A percentile compares a stretch with the other conserved stretches of the same genome.
Evolutionary conservation across 768 basidiomycete genomes (phyloP).

Genomic region (Porphyrellus cyaneotinctus): DNA sequence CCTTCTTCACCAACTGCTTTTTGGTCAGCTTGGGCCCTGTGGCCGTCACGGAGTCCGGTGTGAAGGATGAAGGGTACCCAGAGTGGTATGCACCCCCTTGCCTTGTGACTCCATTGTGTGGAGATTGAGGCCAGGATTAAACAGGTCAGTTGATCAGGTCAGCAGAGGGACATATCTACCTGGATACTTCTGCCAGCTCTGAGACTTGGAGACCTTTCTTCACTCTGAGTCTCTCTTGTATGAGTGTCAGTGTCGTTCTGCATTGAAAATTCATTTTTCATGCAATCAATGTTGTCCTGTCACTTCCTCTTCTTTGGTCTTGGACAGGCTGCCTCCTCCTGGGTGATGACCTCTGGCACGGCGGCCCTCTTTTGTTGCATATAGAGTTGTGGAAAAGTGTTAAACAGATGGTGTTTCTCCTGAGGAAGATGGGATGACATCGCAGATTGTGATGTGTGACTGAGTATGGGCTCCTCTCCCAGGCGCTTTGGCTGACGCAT

Average conservation of each 20-base stretch:
- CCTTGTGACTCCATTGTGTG: background rate
- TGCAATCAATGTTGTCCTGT: background rate
- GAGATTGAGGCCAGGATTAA: background rate
- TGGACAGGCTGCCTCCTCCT: background rate
- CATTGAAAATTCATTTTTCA: background rate
- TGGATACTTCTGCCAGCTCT: background rate
- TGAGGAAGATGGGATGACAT: background rate
- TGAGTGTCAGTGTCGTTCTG: background rate
- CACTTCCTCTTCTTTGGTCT: background rate
- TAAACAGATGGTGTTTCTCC: background rate
- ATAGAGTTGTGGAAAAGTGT: background rate
- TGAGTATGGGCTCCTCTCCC: background rate
- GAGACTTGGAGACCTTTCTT: background rate
- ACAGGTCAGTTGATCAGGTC: background rate
- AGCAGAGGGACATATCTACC: background rate
- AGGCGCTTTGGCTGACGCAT: background rate
- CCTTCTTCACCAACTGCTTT: background rate
- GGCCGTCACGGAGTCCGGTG: background rate
- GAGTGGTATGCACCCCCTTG: background rate
- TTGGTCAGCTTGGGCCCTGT: background rate
- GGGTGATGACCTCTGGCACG: background rate
- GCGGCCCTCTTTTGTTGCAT: background rate
- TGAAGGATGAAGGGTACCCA: background rate
- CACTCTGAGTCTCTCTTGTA: background rate
- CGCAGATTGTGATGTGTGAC: background rate